Evolutionary conservation across 169 alveolate species (phyloP).

Genomic region (Eimeria necatrix): DNA sequence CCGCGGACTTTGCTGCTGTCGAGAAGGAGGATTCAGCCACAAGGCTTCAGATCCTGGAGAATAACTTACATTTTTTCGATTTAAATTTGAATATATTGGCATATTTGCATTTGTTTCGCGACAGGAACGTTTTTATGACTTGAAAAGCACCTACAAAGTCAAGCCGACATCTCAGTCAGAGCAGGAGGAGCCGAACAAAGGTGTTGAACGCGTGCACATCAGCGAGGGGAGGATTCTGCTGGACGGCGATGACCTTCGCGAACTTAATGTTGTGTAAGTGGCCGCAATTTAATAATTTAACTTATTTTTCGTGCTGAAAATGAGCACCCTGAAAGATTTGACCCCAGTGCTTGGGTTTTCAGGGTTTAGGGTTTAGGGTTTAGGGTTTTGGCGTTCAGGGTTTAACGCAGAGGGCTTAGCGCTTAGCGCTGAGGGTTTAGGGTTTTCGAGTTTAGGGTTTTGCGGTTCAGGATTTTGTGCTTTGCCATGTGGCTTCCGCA

Average conservation of each 20-base stretch:
- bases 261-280: constrained; percentile 43
- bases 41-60: too few relatives aligned
- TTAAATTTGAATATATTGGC: not conserved
- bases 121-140: constrained; percentile 80
- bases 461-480: not conserved
- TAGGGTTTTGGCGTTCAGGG: too few relatives aligned
- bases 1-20: not conserved
- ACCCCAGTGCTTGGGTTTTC: too few relatives aligned
- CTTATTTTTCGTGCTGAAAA: too few relatives aligned
- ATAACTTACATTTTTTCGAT: not conserved
- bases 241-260: constrained; percentile 59
- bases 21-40: too few relatives aligned
- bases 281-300: not conserved
- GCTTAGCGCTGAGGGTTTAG: too few relatives aligned
- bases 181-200: not conserved
- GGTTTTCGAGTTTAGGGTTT: too few relatives aligned
- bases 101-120: not conserved
- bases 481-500: constrained; percentile 6
- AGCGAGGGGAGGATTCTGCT: constrained; percentile 44
- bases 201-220: not conserved
- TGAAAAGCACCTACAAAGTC: constrained; percentile 40
- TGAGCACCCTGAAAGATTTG: too few relatives aligned
- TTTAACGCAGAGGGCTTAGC: too few relatives aligned
- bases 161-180: not conserved
- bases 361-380: too few relatives aligned